Base-by-base conservation (phyloP, 495 filamentous ascomycete genomes). In the Saxophila tyrrhenica region DNA sequence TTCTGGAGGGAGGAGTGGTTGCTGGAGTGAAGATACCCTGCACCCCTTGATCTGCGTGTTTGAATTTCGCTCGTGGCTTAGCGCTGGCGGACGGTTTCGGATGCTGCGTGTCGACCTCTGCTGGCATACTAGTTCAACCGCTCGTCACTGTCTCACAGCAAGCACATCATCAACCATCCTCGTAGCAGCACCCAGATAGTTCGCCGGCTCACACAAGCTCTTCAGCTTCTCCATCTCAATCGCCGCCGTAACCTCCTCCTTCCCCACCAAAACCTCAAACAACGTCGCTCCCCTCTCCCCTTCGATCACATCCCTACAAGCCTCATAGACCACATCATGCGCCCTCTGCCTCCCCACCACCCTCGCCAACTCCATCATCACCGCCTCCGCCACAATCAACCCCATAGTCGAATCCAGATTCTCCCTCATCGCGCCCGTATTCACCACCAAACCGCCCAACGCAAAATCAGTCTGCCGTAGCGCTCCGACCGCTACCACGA, bases 321-420 rank as follows among this genome's bases (percentile, higher is more conserved):
- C 72, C 56, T 75, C 72, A 57, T 78, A 78, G 20, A 78, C 71
- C 52, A 77, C 64, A 64, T 77, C 74, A 65, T 78, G 75, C 17
- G 75, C 75, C 43, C 67, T 62, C 51, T 74, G 70, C 39, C 75
- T 59, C 25, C 75, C 75, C 20, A 75, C 60, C 55, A 71, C 61
- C 39, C 69, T 67, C 48, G 73, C 75, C 52, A 78, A 65, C 5
- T 70, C 75, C 75, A 78, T 78, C 75, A 78, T 78, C 15, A 78
- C 75, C 0, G 75, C 75, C 61, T 78, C 75, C 1, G 69, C 73
- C n/a, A 77, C 75, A 62, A 78, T 77, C 52, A 75, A 51, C 25
- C 75, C 75, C 51, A 65, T 64, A 1, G 71, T 75, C 13, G 70
- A 74, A 48, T 72, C 59, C 10, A 78, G 62, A 64, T 77, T 78